Conservation (phyloP, 2,329 filamentous ascomycete genomes). For the Truncatella angustata region DNA sequence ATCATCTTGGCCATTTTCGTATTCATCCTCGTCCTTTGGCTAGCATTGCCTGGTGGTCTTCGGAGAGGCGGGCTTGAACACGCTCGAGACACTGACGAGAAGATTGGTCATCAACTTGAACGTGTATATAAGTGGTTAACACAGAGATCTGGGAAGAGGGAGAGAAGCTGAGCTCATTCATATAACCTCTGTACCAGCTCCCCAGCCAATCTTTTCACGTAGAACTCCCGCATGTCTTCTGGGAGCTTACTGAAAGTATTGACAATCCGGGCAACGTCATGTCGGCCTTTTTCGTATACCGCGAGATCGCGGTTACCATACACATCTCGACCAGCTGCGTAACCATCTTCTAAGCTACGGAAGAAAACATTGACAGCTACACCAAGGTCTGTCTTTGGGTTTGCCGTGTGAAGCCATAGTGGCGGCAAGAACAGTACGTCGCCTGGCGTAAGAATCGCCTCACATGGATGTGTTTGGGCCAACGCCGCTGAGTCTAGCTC, state of each 20-base stretch:
- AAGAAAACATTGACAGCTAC: conserved; percentile 92
- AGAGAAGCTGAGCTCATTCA: conserved; percentile 28
- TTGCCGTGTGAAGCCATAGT: conserved; percentile 79
- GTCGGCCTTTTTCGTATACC: conserved; percentile 78
- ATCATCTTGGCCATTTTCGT: conserved; percentile 49
- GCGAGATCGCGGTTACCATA: conserved; percentile 86
- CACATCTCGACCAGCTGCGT: conserved; percentile 75
- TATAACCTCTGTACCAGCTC: conserved; percentile 49
- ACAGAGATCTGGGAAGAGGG: conserved; percentile 14
- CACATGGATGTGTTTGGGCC: conserved; percentile 58
- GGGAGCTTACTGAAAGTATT: conserved; percentile 65
- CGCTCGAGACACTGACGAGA: conserved; percentile 34
- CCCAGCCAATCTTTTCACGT: conserved; percentile 67
- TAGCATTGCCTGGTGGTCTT: conserved; percentile 38
- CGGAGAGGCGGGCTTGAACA: conserved; percentile 38
- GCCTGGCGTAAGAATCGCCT: conserved; percentile 65
- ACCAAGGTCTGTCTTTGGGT: conserved; percentile 57
- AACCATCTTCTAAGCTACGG: conserved; percentile 64
- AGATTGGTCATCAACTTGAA: conserved; percentile 27
- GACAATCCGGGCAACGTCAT: conserved; percentile 66
- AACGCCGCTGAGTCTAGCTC: conserved; percentile 39
- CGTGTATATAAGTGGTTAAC: conserved; percentile 6
- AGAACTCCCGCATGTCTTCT: conserved; percentile 67
- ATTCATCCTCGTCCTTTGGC: conserved; percentile 45
- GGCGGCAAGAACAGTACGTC: conserved; percentile 80